Conservation (phyloP, 1,284 basidiomycete genomes). For the Polyporus tsugae region DNA sequence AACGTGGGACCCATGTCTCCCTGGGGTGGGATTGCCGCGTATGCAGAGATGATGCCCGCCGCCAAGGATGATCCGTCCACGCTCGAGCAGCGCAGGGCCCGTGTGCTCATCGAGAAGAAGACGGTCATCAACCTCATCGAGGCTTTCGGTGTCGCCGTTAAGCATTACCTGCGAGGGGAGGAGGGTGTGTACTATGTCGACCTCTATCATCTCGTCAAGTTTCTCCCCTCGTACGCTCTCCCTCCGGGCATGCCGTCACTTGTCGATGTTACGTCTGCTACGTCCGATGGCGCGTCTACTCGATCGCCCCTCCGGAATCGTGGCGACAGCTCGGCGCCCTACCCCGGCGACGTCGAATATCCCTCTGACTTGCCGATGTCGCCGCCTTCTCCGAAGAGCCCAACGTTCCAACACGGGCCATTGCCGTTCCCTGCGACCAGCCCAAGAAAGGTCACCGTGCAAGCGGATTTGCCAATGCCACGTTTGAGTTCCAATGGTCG, state of each 20-base stretch:
- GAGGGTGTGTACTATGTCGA: conserved; percentile 64
- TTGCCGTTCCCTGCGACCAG: conserved; percentile 47
- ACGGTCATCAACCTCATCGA: conserved; percentile 66
- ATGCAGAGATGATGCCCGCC: conserved; percentile 37
- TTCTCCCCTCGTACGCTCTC: conserved; percentile 70
- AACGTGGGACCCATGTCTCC: conserved; percentile 16
- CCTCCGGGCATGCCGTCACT: conserved; percentile 61
- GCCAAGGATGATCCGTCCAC: conserved; percentile 40
- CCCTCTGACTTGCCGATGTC: conserved; percentile 5
- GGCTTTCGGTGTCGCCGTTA: conserved; percentile 59
- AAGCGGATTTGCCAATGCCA: conserved; percentile 25
- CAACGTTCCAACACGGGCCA: conserved; percentile 25
- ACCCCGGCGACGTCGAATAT: conserved; percentile 11
- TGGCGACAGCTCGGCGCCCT: conserved; percentile 22
- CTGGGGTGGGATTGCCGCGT: neutral
- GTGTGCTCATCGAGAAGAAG: conserved; percentile 74
- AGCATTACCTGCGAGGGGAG: conserved; percentile 68
- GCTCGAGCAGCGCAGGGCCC: conserved; percentile 51
- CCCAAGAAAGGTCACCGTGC: conserved; percentile 29
- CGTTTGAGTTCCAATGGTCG: conserved; percentile 21
- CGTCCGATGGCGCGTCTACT: conserved; percentile 25
- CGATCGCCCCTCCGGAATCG: conserved; percentile 24
- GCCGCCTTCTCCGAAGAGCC: conserved; percentile 16
- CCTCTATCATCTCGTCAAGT: conserved; percentile 72
- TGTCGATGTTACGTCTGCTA: conserved; percentile 42